Base-by-base conservation (phyloP, 345 rosid genomes). In the Aethionema arabicum region DNA sequence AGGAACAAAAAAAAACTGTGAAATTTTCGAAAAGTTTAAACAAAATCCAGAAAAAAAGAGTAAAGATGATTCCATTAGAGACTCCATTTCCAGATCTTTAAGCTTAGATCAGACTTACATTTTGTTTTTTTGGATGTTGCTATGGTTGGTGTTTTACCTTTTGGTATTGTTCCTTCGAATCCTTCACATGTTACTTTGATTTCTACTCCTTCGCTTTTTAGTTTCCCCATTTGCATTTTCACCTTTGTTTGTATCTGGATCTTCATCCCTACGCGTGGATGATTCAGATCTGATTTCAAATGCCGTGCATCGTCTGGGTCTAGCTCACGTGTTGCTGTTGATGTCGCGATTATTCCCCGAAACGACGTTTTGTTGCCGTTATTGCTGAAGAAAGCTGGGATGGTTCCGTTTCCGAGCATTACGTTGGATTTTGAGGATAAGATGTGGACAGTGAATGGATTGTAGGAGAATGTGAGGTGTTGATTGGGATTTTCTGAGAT, bases 11-110 rank as follows among this genome's bases (percentile, higher is more conserved):
- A 10, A 71, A 59, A 71, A 58, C 70, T 51, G 55, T 57, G 60
- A 63, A 70, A 57, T 30, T 61, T 72, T 32, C 75, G 70, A 65
- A 71, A 51, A 71, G 61, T 64, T 51, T 12, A 14, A 63, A 21
- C 27, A 64, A 70, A 70, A 56, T 61, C 67, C 61, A 61, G 21
- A 42, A 67, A 30, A 7, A 66, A 50, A 16, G 37, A 31, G 21
- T 4, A 10, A 33, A 29, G 7, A 6, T 38, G 15, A 6, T 13
- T 30, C n/a, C 11, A 0, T 13, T 49, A 70, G 16, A 72, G 46
- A 52, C 76, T 87, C 84, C 80, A 90, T 68, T 79, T 87, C 99
- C 99, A 93, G 78, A 93, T 77, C 89, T 86, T 93, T 63, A 93
- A 45, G 40, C 92, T 76, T 3, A 90, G 86, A 80, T 93, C 95